A percentile compares a stretch with the other conserved stretches of the same genome.
phyloP scores from a whole-genome alignment of 148 eudicot species.

The Arbutus unedo region DNA sequence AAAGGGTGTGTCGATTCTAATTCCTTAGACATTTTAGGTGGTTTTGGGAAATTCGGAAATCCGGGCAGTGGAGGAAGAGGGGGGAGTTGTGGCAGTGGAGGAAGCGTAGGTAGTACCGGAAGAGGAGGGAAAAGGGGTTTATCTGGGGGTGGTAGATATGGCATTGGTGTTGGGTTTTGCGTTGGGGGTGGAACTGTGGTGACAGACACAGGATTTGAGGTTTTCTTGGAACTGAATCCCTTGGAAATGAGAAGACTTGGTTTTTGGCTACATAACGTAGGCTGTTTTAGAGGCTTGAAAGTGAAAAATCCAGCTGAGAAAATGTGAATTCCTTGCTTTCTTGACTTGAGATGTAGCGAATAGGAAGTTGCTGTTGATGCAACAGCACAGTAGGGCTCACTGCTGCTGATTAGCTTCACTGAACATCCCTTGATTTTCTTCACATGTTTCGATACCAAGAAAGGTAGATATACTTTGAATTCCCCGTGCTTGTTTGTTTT shows the following conservation, averaged over 20 bases:
- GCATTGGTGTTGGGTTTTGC: constrained; percentile 31
- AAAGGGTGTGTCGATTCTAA: not conserved
- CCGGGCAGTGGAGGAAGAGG: constrained; percentile 47
- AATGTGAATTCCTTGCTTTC: constrained; percentile 36
- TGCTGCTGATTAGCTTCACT: constrained; percentile 64
- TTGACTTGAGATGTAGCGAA: constrained; percentile 47
- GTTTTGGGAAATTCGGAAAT: constrained; percentile 19
- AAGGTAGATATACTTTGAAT: constrained; percentile 60
- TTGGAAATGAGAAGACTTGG: constrained; percentile 30
- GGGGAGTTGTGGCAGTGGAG: constrained; percentile 52
- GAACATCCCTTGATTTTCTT: constrained; percentile 53
- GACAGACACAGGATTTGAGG: constrained; percentile 12
- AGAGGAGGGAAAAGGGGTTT: constrained; percentile 32
- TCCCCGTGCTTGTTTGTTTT: constrained; percentile 60
- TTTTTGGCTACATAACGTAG: constrained; percentile 57
- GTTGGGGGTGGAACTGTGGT: constrained; percentile 20
- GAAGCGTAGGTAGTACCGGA: constrained; percentile 47
- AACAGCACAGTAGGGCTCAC: constrained; percentile 65
- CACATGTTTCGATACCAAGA: constrained; percentile 55
- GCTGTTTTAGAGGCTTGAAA: constrained; percentile 71
- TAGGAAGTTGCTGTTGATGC: constrained; percentile 68
- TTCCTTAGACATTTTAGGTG: not conserved
- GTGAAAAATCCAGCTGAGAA: constrained; percentile 87
- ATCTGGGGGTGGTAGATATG: constrained; percentile 29
- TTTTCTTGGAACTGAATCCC: constrained; percentile 21